Percentiles rank a stretch among this genome's conserved stretches.
Evolutionary conservation across 352 stramenopile species (phyloP).

Genomic region (Ophiocytium majus): DNA sequence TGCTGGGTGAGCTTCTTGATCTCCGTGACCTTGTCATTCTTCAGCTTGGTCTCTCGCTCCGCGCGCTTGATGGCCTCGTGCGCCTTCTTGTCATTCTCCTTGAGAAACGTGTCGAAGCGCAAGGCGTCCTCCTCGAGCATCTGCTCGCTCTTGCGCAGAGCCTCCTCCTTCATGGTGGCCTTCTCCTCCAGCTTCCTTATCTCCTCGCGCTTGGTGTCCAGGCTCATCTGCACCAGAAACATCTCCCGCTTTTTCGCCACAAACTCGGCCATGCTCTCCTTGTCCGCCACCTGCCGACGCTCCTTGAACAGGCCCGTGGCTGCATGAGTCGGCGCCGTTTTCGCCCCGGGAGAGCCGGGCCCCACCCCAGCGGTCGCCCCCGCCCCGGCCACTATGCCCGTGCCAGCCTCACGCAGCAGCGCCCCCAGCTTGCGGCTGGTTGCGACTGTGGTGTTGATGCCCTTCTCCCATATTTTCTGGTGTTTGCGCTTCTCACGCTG

Average conservation of each 20-base stretch:
- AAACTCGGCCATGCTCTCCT: constrained; percentile 91
- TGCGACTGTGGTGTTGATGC: not conserved
- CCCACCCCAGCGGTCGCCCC: constrained; percentile 18
- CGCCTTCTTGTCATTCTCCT: constrained; percentile 95
- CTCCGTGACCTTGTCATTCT: constrained; percentile 86
- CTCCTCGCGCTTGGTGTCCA: constrained; percentile 92
- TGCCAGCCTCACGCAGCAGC: constrained; percentile 33
- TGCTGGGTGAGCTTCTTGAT: constrained; percentile 92
- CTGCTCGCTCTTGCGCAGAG: constrained; percentile 86
- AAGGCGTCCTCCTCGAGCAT: constrained; percentile 93
- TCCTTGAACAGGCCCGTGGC: constrained; percentile 58
- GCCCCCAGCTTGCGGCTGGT: constrained; percentile 31
- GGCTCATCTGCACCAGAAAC: constrained; percentile 90
- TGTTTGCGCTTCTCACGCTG: constrained; percentile 59
- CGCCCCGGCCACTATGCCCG: constrained; percentile 16
- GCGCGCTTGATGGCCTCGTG: constrained; percentile 88
- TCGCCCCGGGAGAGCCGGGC: too few species aligned
- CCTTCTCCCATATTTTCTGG: constrained; percentile 72
- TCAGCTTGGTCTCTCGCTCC: constrained; percentile 84
- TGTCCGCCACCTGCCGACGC: constrained; percentile 71
- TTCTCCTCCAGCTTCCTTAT: constrained; percentile 94
- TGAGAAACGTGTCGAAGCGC: constrained; percentile 92
- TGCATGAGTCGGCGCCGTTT: constrained; percentile 34
- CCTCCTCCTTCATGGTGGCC: constrained; percentile 87
- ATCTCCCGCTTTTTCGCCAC: constrained; percentile 94